These are phyloP conservation scores for Tricholoma bakamatsutake DNA, from an alignment of 768 basidiomycete species.

Conservation along the genomic window DNA sequence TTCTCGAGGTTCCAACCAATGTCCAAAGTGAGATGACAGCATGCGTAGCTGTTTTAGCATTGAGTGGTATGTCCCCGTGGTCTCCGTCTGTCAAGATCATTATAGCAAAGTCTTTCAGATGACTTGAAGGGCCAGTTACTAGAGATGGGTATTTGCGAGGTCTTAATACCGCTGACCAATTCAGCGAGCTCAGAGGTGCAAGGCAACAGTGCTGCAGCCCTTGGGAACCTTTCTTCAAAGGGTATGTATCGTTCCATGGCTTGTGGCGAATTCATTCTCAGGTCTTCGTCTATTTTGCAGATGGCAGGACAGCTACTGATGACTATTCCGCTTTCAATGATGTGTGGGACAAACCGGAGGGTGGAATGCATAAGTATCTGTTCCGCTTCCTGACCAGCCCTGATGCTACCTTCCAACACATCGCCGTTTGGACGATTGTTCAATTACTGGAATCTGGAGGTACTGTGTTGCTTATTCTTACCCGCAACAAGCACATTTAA, in stretches of 20 bases:
- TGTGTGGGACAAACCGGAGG: conserved; percentile 97
- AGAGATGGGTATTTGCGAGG: conserved; percentile 98
- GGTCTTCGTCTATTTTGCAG: conserved; percentile 29
- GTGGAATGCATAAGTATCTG: conserved; percentile 93
- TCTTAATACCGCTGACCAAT: conserved; percentile 93
- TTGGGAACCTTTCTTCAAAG: conserved; percentile 97
- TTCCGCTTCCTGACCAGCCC: conserved; percentile 89
- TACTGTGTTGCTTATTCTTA: conserved; percentile 21
- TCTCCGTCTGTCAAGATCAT: neutral
- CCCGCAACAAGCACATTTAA: neutral
- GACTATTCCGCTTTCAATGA: conserved; percentile 97
- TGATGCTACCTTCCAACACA: conserved; percentile 98
- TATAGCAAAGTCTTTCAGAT: conserved; percentile 43
- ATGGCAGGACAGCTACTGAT: conserved; percentile 68
- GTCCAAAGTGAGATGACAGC: conserved; percentile 99
- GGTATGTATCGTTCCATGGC: conserved; percentile 38
- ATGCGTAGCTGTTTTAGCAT: conserved; percentile 91
- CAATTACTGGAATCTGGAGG: conserved; percentile 96
- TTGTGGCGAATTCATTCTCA: neutral
- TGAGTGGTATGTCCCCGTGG: conserved; percentile 65
- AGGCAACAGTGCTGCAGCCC: conserved; percentile 95
- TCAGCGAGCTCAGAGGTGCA: conserved; percentile 97
- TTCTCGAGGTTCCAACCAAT: conserved; percentile 89
- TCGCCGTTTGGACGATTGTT: conserved; percentile 99
- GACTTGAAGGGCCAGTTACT: conserved; percentile 94